Base-by-base conservation (phyloP, 257 asterid genomes). In the Solanum neorickii region DNA sequence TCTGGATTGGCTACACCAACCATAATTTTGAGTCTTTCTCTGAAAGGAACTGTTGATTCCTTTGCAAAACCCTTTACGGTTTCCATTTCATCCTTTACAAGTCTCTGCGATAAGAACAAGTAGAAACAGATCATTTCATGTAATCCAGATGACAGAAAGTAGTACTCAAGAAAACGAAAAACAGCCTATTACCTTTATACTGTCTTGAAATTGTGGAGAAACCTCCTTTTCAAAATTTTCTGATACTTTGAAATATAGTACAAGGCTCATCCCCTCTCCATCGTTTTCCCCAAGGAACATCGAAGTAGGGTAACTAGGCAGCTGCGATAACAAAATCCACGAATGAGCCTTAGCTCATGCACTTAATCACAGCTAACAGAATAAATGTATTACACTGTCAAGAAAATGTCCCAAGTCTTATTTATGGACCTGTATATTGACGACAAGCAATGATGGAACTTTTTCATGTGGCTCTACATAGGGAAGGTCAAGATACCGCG, bases 211-310 rank as follows among this genome's bases (percentile, higher is more conserved):
- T 72, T 88, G 89, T 4, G 91, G 85, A 86, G 94, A 88, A 87
- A 89, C 89, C 60, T 95, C 95, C 37, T 76, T 86, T 18, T 91
- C 92, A 46, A 95, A 96, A 90, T 90, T 89, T 66, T 94, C 94
- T 0, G 95, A 91, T 74, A 96, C 86, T 90, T 91, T 91, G 92
- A 96, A 96, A 87, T 95, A 95, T 33, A 95, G 20, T 2, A 96
- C 98, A 66, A 96, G 98, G 94, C 97, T 96, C 90, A 91, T 89
- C 85, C 99, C 98, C 83, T 94, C 97, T 12, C 99, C 99, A 29
- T 96, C 99, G 27, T 91, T 88, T 20, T 95, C 95, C 70, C 98
- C 97, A 41, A 82, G 94, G 89, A 95, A 94, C 91, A 96, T 87
- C 49, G 97, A 92, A 88, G 98, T 97, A 29, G 98, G 97, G 90